A percentile compares a stretch with the other conserved stretches of the same genome.
Evolutionary conservation across 352 stramenopile species (phyloP).

Genomic region (Thraustotheca clavata): DNA sequence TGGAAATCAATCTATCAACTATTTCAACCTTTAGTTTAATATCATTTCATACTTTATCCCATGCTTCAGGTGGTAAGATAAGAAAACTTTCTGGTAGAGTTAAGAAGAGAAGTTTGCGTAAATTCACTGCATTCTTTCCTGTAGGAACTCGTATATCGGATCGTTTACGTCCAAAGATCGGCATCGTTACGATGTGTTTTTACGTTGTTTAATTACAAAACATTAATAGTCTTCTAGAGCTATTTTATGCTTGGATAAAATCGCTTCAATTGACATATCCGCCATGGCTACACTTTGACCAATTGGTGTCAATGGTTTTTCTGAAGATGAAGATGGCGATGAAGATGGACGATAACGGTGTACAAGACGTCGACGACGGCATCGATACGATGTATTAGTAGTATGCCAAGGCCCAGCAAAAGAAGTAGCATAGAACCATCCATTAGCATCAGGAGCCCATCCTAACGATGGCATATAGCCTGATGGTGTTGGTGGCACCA

Average conservation of each 20-base stretch:
- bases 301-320: neutral
- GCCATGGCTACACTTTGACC: conserved; percentile 1
- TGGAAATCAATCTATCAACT: conserved; percentile 52
- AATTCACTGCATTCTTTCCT: conserved; percentile 63
- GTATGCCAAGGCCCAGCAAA: conserved; percentile 17
- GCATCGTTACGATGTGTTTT: conserved; percentile 29
- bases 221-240: conserved; percentile 11
- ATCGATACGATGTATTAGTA: neutral
- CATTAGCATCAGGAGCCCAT: neutral
- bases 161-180: conserved; percentile 53
- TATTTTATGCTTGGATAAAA: conserved; percentile 10
- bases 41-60: conserved; percentile 39
- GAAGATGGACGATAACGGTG: neutral
- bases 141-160: conserved; percentile 57
- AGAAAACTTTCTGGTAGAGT: conserved; percentile 56
- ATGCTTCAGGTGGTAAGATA: conserved; percentile 54
- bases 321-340: no score
- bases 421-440: conserved; percentile 12
- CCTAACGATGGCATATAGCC: conserved; percentile 7
- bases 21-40: neutral
- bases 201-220: neutral
- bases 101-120: conserved; percentile 71
- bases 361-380: neutral
- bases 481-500: neutral
- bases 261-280: conserved; percentile 10